Conservation (phyloP, 1,284 basidiomycete species). For the Sanghuangporus baumii region DNA sequence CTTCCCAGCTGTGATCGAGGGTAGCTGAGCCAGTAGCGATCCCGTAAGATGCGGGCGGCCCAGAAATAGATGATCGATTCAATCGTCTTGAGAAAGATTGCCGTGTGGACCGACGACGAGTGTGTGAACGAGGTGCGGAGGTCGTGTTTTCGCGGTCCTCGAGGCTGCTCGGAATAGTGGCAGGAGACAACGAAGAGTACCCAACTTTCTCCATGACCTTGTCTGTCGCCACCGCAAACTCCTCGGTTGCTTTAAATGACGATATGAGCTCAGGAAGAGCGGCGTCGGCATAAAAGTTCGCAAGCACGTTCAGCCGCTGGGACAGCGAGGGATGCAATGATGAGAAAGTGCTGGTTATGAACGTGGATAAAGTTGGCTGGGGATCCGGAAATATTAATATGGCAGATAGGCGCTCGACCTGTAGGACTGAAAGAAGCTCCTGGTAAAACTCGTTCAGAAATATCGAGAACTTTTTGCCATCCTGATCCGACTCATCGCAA, state of each 20-base stretch:
- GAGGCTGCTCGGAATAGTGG: conserved; percentile 22
- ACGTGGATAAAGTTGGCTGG: conserved; percentile 63
- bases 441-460: conserved; percentile 75
- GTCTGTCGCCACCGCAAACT: conserved; percentile 68
- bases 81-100: conserved; percentile 23
- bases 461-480: conserved; percentile 40
- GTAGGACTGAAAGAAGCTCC: conserved; percentile 59
- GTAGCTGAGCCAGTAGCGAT: conserved; percentile 30
- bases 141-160: conserved; percentile 18
- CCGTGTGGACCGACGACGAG: conserved; percentile 13
- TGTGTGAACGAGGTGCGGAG: conserved; percentile 9
- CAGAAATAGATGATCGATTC: conserved; percentile 32
- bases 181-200: conserved; percentile 34
- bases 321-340: conserved; percentile 74
- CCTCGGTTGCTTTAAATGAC: conserved; percentile 70
- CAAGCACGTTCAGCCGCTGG: conserved; percentile 65
- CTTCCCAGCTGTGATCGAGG: conserved; percentile 71
- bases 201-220: conserved; percentile 73
- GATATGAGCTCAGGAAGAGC: conserved; percentile 68
- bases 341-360: conserved; percentile 77
- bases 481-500: conserved; percentile 31
- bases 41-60: conserved; percentile 17
- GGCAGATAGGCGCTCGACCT: conserved; percentile 68
- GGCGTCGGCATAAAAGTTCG: conserved; percentile 54
- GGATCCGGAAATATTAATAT: conserved; percentile 82